Base-by-base conservation (phyloP, 352 stramenopile species). In the Phytophthora niederhauseri region DNA sequence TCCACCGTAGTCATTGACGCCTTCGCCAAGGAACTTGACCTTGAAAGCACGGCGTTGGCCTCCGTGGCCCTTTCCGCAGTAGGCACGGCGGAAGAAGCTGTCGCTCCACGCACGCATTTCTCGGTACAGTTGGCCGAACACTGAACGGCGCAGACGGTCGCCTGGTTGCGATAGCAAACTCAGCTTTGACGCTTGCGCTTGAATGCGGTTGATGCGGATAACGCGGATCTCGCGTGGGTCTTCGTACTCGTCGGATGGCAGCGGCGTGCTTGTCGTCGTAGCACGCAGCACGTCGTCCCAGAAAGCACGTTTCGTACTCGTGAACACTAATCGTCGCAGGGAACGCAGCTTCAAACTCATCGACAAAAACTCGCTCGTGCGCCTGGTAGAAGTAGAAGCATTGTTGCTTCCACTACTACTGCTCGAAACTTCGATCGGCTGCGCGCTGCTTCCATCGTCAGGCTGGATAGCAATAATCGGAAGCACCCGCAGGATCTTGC, bases 221-320 rank as follows among this genome's bases (percentile, higher is more conserved):
- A 98, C 98, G 17, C 97, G 88, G 67, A 99, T 98, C 73, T 99
- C 97, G 30, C 97, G 91, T 15, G 98, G 98, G 28, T 99, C 85
- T 77, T 99, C 97, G 75, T 99, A 99, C 69, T 99, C 98, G 68
- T 99, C 98, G 45, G 98, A 97, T 50, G 97, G 98, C 6, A 99
- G 81, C 20, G 97, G 91, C 12, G 98, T 99, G 50, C 93, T 97
- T 3, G 97, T 99, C 26, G 97, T 98, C 15, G 98, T 99, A 38
- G 91, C 85, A 45, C 95, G 86, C 36, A 99, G 78, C 6, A 99
- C 88, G 43, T 87, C 88, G 54, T 98, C 88, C 80, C 98, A 98
- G 63, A 98, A 97, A n/a, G 82, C 81, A 24, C 82, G 81, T 64
- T 99, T 99, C 4, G 94, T 97, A 59, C 85, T 96, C 1, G 89